Evolutionary conservation across 2,329 filamentous ascomycete species (phyloP).

Genomic region (Furcasterigmium sp.): DNA sequence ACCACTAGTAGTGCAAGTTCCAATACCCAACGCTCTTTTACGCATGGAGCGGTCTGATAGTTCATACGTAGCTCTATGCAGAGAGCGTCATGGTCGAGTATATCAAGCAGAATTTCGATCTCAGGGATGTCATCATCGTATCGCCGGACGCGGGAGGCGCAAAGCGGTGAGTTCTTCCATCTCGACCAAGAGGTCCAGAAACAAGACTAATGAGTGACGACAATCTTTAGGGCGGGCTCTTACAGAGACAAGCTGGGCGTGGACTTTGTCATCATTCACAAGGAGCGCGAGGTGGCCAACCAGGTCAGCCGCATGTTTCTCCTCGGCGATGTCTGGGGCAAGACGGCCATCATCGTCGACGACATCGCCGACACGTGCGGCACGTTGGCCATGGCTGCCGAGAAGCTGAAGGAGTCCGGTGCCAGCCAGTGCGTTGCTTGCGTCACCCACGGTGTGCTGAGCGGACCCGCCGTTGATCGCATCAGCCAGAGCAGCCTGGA

Average conservation of each 20-base stretch:
- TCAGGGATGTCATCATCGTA: constrained; percentile 78
- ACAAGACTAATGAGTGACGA: too few relatives aligned
- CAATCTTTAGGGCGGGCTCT: too few relatives aligned
- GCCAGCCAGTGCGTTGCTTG: constrained; percentile 87
- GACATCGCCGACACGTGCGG: constrained; percentile 97
- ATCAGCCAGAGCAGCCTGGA: constrained; percentile 72
- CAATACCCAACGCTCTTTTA: too few relatives aligned
- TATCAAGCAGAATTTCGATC: constrained; percentile 72
- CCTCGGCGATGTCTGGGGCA: constrained; percentile 85
- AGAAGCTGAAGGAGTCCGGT: constrained; percentile 80
- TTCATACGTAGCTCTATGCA: constrained; percentile 67
- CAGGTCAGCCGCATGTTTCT: constrained; percentile 89
- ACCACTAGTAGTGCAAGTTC: too few relatives aligned
- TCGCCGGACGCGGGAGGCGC: constrained; percentile 83
- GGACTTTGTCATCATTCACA: constrained; percentile 83
- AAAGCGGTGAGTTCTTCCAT: constrained; percentile 40
- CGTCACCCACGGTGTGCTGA: constrained; percentile 89
- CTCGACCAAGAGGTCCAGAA: too few relatives aligned
- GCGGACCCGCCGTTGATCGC: constrained; percentile 79
- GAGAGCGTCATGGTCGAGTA: constrained; percentile 80
- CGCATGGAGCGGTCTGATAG: too few relatives aligned
- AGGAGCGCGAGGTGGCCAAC: constrained; percentile 59
- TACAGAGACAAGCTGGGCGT: constrained; percentile 65
- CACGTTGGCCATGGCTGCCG: constrained; percentile 77
- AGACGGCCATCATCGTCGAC: constrained; percentile 91